phyloP scores from a whole-genome alignment of 345 rosid species.

The Noccaea caerulescens region DNA sequence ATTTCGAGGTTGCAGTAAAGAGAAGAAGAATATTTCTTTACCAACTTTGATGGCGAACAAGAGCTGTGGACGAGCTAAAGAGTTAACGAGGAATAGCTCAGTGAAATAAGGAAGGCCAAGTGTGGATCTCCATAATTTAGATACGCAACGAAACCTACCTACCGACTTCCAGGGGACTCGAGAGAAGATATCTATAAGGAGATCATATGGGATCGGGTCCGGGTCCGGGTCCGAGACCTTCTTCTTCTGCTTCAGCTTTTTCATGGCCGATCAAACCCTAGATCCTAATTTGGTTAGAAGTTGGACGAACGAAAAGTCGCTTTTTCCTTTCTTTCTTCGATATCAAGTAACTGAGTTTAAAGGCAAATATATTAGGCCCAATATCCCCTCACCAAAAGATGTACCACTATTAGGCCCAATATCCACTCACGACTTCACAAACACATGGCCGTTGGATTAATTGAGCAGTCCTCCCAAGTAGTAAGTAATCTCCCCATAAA shows the following conservation, averaged over 20 bases:
- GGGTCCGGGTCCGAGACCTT: neutral
- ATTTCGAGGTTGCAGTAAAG: conserved; percentile 1
- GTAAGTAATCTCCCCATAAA: too few relatives aligned
- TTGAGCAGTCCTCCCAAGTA: too few relatives aligned
- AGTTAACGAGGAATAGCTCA: neutral
- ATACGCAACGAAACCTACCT: conserved; percentile 19
- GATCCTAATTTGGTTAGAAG: neutral
- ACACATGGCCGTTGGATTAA: too few relatives aligned
- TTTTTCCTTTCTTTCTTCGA: too few relatives aligned
- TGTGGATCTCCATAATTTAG: neutral
- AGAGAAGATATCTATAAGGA: neutral
- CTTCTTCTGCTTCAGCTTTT: neutral
- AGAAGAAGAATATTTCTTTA: neutral
- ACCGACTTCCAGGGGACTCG: neutral
- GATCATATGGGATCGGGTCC: neutral
- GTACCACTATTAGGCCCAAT: neutral
- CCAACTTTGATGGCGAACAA: neutral
- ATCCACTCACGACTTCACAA: neutral
- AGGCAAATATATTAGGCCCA: neutral
- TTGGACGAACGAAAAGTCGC: too few relatives aligned
- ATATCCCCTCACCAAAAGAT: too few relatives aligned
- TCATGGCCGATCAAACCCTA: neutral
- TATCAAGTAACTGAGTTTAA: neutral
- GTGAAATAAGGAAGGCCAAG: neutral
- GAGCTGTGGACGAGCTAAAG: neutral